Percentiles rank a stretch among this genome's conserved stretches.
These are phyloP conservation scores for Sporothrix pallida DNA, from an alignment of 2,329 filamentous ascomycete species.

Conservation along the genomic window DNA sequence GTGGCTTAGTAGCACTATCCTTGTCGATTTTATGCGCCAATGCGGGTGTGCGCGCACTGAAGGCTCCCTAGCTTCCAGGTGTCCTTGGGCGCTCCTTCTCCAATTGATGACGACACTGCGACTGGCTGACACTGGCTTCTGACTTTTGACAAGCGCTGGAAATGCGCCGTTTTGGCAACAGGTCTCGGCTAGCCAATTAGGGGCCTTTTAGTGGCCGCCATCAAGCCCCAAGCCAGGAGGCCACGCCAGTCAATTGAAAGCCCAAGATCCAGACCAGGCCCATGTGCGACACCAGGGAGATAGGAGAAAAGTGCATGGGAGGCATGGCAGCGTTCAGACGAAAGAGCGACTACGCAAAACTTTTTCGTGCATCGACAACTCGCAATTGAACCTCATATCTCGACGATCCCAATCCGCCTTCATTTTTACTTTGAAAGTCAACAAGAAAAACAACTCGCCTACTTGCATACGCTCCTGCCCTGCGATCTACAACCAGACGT, in stretches of 20 bases:
- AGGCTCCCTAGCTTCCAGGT: not conserved
- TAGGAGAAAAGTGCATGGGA: not conserved
- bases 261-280: not conserved
- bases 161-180: not conserved
- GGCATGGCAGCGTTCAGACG: slow-evolving; percentile 12
- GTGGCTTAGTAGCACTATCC: slow-evolving; percentile 20
- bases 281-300: not conserved
- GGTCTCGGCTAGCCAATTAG: slow-evolving; percentile 14
- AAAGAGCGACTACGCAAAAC: not conserved
- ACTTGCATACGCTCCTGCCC: slow-evolving; percentile 18
- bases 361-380: not conserved
- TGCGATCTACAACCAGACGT: not conserved
- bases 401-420: not conserved
- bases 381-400: not conserved
- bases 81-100: not conserved
- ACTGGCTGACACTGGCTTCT: not conserved
- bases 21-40: slow-evolving; percentile 17
- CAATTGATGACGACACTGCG: slow-evolving; percentile 11
- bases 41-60: slow-evolving; percentile 3
- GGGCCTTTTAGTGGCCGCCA: not conserved
- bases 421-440: no score
- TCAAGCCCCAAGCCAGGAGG: not conserved
- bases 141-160: not conserved
- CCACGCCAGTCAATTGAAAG: not conserved
- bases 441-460: not conserved